phyloP scores from a whole-genome alignment of 345 rosid genomes.

The Gossypium longicalyx region DNA sequence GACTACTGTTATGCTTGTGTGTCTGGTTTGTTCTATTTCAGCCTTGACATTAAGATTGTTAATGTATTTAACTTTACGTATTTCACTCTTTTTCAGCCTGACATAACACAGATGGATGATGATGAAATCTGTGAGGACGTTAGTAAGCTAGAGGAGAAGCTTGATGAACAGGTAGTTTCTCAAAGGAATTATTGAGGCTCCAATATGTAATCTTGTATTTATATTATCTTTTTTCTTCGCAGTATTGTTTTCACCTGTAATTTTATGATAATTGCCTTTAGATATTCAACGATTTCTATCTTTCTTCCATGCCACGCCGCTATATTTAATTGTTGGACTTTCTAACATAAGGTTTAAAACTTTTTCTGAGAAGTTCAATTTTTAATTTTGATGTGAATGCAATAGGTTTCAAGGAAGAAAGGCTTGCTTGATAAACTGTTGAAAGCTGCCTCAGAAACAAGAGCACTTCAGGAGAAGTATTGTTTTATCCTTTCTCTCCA shows the following conservation, averaged over 20 bases:
- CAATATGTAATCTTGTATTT: neutral
- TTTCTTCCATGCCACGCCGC: neutral
- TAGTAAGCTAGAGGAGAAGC: conserved; percentile 52
- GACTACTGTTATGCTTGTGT: conserved; percentile 14
- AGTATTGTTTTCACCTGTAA: conserved; percentile 7
- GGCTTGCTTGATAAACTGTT: conserved; percentile 52
- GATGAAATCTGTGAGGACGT: conserved; percentile 58
- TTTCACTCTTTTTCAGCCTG: conserved; percentile 44
- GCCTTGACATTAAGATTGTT: neutral
- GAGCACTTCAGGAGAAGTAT: conserved; percentile 76
- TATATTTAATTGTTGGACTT: conserved; percentile 1
- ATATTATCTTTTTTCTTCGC: neutral
- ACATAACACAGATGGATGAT: conserved; percentile 45
- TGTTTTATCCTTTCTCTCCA: conserved; percentile 21
- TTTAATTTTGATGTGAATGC: conserved; percentile 18
- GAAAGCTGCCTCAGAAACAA: conserved; percentile 55
- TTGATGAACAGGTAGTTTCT: conserved; percentile 62
- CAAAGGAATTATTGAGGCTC: neutral
- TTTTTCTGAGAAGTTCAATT: conserved; percentile 2
- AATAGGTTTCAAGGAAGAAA: conserved; percentile 70
- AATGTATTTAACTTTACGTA: conserved; percentile 13
- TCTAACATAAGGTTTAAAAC: conserved; percentile 8
- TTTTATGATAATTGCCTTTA: neutral
- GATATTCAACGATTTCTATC: conserved; percentile 1
- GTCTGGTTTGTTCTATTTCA: conserved; percentile 8